Evolutionary conservation across 345 rosid genomes (phyloP), one percentile per base, ranked within the genome.

Genomic region (Dipteronia sinensis): DNA sequence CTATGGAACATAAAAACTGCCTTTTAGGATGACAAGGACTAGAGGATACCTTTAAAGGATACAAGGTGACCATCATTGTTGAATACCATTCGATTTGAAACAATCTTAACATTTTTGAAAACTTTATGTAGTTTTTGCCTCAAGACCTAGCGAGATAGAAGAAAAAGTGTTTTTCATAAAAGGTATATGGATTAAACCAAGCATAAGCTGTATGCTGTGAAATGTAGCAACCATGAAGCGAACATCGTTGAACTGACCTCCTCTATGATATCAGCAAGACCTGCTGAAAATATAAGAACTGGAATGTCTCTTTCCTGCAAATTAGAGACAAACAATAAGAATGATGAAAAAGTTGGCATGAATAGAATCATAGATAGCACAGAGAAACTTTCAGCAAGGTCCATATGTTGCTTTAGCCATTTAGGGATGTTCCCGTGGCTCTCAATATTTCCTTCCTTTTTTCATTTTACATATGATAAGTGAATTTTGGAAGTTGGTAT

Each of bases 191-290:
- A 70, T 74, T 19, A 74, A 76, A 17, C 56, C 22, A 7, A 31
- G 61, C 55, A 65, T 13, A 63, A 40, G 16, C 1, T 12, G 44
- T n/a, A 19, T 42, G 46, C 19, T 12, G 27, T 47, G 29, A 27
- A 59, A 22, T 6, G 31, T n/a, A 3, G 46, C 56, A 23, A 25
- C 29, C 23, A 34, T 0, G 22, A 27, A 63, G 66, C 4, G 68
- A 65, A 46, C 69, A 63, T 22, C 44, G 62, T 55, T 15, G 69
- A 69, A 77, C 83, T 74, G 76, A 92, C 98, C 97, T 94, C 98
- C 86, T 94, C 97, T 80, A 93, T 94, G 29, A 94, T 89, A 87
- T 94, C 97, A 72, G 97, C 98, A 77, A 94, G 95, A 61, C 97
- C 98, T n/a, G 97, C 97, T 78, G 98, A 93, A 85, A 94, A 94